Conservation (phyloP, 139 green algal genomes). For the Eudorina sp. region DNA sequence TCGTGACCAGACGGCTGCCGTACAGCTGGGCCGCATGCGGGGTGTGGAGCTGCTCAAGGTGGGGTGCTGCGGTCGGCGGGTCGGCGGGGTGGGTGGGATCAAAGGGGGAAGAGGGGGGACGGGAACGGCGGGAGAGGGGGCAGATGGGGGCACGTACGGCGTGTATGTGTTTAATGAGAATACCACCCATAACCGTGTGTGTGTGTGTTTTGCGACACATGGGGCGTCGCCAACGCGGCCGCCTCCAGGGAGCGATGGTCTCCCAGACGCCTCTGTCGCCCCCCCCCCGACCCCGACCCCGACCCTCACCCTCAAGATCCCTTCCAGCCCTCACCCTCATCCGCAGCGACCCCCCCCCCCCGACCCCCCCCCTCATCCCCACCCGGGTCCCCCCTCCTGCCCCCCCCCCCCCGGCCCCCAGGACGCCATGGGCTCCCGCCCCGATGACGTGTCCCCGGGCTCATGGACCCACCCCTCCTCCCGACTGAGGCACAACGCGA, state of each 20-base stretch:
- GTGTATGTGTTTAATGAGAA: background rate
- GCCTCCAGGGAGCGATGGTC: no score
- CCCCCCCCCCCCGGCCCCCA: background rate
- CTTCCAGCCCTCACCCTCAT: no score
- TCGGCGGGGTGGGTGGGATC: background rate
- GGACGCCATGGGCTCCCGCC: background rate
- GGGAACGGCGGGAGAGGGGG: background rate
- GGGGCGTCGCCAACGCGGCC: background rate
- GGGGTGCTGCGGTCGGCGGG: background rate
- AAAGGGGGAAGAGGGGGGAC: background rate
- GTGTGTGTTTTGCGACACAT: background rate
- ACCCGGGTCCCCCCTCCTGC: no score
- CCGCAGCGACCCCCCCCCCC: no score
- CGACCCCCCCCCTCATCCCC: background rate
- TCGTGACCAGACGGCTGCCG: background rate
- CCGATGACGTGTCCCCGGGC: background rate
- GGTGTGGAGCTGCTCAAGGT: background rate
- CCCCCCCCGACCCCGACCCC: no score
- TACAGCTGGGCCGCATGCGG: background rate
- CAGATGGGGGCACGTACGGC: background rate
- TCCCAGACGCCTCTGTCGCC: no score
- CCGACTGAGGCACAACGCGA: constrained; percentile 6
- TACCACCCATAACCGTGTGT: no score
- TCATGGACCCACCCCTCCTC: background rate
- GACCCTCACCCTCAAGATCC: background rate